Conservation (phyloP, 129 eudicot species). For the Logfia minima region DNA sequence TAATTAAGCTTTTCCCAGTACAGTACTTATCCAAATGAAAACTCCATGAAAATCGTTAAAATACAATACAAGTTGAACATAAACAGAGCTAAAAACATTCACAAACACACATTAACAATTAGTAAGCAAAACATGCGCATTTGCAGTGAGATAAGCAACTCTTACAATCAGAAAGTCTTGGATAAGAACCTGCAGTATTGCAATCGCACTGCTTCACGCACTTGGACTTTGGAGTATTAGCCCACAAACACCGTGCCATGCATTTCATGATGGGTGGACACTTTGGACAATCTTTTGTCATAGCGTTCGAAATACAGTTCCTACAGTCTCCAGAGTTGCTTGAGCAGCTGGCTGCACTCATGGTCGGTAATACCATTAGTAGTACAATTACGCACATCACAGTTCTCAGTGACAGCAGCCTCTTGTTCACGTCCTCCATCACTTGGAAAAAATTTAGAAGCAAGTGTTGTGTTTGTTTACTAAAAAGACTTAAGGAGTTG, state of each 20-base stretch:
- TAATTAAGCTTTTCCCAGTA: not conserved
- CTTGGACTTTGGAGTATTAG: slow-evolving; percentile 40
- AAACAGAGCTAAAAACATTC: not conserved
- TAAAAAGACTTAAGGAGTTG: not conserved
- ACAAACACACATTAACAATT: not conserved
- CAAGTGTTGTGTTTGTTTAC: not conserved
- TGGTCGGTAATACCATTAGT: slow-evolving; percentile 25
- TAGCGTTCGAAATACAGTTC: slow-evolving; percentile 51
- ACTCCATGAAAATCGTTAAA: not conserved
- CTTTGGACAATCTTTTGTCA: slow-evolving; percentile 62
- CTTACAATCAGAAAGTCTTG: slow-evolving; percentile 71
- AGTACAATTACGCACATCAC: slow-evolving; percentile 26
- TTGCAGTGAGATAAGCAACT: slow-evolving; percentile 73
- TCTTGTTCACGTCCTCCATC: slow-evolving; percentile 23
- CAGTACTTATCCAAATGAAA: not conserved
- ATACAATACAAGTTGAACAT: not conserved
- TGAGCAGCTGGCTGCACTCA: slow-evolving; percentile 34
- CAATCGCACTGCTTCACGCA: slow-evolving; percentile 83
- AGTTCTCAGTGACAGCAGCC: not conserved
- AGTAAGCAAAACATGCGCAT: slow-evolving; percentile 49
- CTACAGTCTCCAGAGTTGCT: slow-evolving; percentile 45
- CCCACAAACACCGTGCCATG: slow-evolving; percentile 90
- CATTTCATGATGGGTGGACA: slow-evolving; percentile 69
- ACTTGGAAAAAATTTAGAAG: not conserved
- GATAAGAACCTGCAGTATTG: slow-evolving; percentile 42